Conservation (phyloP, 257 asterid genomes). For the Primulina huaijiensis region DNA sequence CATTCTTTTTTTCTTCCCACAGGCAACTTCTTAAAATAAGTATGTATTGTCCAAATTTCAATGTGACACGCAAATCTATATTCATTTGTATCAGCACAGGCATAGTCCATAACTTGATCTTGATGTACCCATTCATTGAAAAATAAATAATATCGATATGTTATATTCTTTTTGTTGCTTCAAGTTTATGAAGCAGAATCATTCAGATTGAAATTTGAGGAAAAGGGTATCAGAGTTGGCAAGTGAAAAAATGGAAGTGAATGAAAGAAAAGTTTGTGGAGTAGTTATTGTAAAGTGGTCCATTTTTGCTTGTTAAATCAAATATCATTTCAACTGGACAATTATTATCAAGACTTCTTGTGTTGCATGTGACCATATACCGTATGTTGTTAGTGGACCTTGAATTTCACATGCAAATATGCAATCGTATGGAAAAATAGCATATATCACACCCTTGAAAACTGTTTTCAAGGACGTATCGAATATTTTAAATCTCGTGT, state of each 20-base stretch:
- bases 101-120: slow-evolving; percentile 25
- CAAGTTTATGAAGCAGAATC: too few relatives aligned
- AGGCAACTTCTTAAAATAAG: slow-evolving; percentile 1
- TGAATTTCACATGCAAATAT: too few relatives aligned
- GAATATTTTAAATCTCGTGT: too few relatives aligned
- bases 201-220: slow-evolving; percentile 4
- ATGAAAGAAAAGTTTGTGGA: slow-evolving; percentile 26
- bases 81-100: slow-evolving; percentile 23
- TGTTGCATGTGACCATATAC: too few relatives aligned
- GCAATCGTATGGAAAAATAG: too few relatives aligned
- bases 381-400: too few relatives aligned
- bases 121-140: slow-evolving; percentile 20
- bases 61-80: slow-evolving; percentile 14
- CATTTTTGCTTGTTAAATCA: neutral
- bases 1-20: slow-evolving; percentile 16
- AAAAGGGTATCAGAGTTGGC: slow-evolving; percentile 27
- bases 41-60: slow-evolving; percentile 15
- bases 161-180: neutral
- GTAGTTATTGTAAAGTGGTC: slow-evolving; percentile 42
- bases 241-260: slow-evolving; percentile 3
- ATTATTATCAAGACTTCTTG: neutral
- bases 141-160: slow-evolving; percentile 12
- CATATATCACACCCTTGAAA: too few relatives aligned
- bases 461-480: too few relatives aligned
- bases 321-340: neutral